Evolutionary conservation across 1,139 yeast species (phyloP).

Genomic region (Protomyces arabidopsidicola): DNA sequence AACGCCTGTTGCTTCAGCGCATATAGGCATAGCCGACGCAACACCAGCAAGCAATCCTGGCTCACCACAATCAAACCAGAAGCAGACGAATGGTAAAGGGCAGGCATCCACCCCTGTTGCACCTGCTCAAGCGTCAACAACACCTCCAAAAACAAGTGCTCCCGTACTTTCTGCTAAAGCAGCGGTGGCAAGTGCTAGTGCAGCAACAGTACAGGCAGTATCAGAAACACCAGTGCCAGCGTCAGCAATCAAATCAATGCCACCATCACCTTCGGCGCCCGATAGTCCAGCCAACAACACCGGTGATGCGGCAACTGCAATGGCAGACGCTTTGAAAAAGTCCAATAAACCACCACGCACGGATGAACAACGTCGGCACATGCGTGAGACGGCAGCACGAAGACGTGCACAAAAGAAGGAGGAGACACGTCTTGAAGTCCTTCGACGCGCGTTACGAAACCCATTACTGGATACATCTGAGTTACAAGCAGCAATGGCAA

Average conservation of each 20-base stretch:
- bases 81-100: background rate
- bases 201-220: background rate
- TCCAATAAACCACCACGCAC: background rate
- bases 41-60: background rate
- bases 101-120: background rate
- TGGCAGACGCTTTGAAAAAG: background rate
- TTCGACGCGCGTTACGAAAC: background rate
- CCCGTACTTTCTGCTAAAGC: background rate
- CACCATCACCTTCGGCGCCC: background rate
- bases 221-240: background rate
- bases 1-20: background rate
- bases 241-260: background rate
- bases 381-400: constrained; percentile 1
- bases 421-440: background rate
- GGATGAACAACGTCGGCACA: background rate
- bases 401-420: background rate
- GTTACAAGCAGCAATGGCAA: background rate
- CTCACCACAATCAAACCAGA: background rate
- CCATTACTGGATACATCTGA: background rate
- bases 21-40: background rate
- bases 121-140: background rate
- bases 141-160: background rate
- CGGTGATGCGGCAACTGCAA: background rate
- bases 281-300: background rate
- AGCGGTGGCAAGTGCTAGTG: background rate